Conservation (phyloP, 768 basidiomycete species). For the Amanita muscaria region DNA sequence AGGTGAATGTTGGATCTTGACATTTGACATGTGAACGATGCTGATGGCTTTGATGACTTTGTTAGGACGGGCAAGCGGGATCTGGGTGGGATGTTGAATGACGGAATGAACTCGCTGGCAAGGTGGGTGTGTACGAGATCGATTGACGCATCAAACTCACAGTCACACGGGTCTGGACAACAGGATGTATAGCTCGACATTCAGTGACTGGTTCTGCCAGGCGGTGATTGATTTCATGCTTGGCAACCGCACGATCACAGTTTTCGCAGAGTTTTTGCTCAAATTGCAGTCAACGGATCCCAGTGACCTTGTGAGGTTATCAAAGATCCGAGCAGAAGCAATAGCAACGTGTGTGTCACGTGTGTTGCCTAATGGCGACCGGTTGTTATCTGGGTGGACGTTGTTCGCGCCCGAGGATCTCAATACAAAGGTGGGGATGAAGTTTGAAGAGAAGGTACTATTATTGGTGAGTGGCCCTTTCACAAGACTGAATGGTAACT, state of each 20-base stretch:
- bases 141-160: not conserved
- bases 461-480: constrained; percentile 55
- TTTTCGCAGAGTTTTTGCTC: constrained; percentile 90
- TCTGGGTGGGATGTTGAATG: constrained; percentile 83
- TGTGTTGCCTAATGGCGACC: constrained; percentile 69
- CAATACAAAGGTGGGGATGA: constrained; percentile 62
- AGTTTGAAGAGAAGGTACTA: constrained; percentile 91
- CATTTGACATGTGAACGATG: not conserved
- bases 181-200: constrained; percentile 82
- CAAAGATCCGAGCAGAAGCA: constrained; percentile 85
- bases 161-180: constrained; percentile 1
- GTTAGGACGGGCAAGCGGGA: constrained; percentile 92
- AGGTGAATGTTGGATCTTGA: constrained; percentile 34
- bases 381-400: constrained; percentile 83
- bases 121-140: constrained; percentile 31
- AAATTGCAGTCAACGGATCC: constrained; percentile 91
- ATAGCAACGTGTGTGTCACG: constrained; percentile 81
- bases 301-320: constrained; percentile 77
- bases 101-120: constrained; percentile 91
- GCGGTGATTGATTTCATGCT: constrained; percentile 91
- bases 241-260: constrained; percentile 75
- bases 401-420: constrained; percentile 76
- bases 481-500: not conserved
- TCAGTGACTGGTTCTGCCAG: constrained; percentile 95
- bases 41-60: not conserved